phyloP scores from a whole-genome alignment of 208 protist genomes.

The Leishmania gerbilli region DNA sequence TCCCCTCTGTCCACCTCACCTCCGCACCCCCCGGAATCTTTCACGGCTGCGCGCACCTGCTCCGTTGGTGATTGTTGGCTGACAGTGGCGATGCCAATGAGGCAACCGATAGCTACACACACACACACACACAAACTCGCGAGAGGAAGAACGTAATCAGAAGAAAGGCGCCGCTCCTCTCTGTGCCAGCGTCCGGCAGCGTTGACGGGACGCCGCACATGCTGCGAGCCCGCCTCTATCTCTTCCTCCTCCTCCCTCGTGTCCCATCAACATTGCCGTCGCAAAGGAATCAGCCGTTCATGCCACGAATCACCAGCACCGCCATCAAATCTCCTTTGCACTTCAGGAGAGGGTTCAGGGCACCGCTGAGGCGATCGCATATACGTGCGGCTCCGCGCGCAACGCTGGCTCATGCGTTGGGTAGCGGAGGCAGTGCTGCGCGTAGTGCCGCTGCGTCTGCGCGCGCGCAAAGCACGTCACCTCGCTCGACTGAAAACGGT shows the following conservation, averaged over 20 bases:
- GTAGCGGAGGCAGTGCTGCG: neutral
- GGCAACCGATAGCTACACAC: neutral
- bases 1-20: neutral
- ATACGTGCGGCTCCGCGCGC: neutral
- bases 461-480: neutral
- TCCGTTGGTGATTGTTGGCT: neutral
- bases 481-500: neutral
- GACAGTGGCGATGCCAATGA: neutral
- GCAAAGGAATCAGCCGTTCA: neutral
- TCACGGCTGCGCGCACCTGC: neutral
- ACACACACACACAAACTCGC: neutral
- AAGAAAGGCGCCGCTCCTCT: neutral
- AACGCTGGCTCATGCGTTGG: neutral
- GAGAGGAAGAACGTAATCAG: neutral
- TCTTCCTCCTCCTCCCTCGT: neutral
- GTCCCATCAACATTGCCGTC: neutral
- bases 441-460: neutral
- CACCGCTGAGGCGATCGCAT: neutral
- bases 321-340: slow-evolving; percentile 8
- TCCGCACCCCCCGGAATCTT: neutral
- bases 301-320: neutral
- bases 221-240: neutral
- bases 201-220: neutral
- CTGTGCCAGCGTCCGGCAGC: neutral
- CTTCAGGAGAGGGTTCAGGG: neutral